These are phyloP conservation scores for Dicorynia guianensis DNA, from an alignment of 306 rosid species.

Conservation along the genomic window DNA sequence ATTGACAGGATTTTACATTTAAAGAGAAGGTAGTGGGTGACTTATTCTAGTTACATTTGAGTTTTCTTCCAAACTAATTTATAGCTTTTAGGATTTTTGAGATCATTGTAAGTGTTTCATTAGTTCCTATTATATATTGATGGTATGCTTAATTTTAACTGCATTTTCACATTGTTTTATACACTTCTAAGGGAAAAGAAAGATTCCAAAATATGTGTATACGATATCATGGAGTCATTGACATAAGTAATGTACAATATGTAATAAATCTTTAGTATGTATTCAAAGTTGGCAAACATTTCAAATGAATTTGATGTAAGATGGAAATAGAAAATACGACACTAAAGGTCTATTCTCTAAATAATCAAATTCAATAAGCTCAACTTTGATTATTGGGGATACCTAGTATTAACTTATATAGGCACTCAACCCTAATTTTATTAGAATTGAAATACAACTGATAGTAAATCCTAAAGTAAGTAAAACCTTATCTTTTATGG, in stretches of 20 bases:
- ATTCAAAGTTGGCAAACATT: conserved; percentile 7
- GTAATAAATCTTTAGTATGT: background rate
- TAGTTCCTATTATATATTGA: no score
- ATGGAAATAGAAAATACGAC: no score
- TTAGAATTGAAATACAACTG: no score
- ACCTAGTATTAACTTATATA: no score
- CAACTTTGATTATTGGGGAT: no score
- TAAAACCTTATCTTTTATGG: no score
- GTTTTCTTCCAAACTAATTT: background rate
- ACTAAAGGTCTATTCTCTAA: no score
- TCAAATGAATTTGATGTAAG: no score
- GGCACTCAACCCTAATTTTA: no score
- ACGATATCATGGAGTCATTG: background rate
- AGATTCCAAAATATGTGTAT: background rate
- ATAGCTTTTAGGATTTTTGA: background rate
- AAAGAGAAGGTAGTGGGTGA: background rate
- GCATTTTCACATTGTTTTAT: background rate
- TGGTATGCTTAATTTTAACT: background rate
- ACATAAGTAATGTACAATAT: background rate
- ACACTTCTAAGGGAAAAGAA: background rate
- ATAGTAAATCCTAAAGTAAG: no score
- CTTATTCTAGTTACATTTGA: background rate
- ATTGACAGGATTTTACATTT: conserved; percentile 8
- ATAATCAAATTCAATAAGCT: no score
- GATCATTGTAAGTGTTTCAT: background rate